phyloP scores from a whole-genome alignment of 2,329 filamentous ascomycete genomes.

The Cladosporium colombiae region DNA sequence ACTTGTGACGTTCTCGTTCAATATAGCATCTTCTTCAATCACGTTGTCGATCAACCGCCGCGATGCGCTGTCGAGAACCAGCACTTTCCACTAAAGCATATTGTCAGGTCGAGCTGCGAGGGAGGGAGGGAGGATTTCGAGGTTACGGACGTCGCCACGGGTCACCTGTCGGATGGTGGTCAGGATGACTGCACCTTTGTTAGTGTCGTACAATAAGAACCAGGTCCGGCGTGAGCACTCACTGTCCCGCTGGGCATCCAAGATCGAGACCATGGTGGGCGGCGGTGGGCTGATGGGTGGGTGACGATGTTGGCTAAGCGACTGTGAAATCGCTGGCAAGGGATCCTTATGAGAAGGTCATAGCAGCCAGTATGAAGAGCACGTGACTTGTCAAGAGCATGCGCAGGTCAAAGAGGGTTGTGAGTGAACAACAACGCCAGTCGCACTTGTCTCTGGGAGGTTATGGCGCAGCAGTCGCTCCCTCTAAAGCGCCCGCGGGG shows the following conservation, averaged over 20 bases:
- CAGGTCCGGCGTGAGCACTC: constrained; percentile 33
- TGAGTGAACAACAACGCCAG: not conserved
- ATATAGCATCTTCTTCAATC: constrained; percentile 91
- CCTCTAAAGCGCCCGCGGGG: not conserved
- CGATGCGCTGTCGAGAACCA: constrained; percentile 83
- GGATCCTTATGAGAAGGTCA: not conserved
- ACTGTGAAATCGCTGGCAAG: not conserved
- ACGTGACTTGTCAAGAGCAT: not conserved
- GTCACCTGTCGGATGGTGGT: constrained; percentile 75
- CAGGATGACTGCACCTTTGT: constrained; percentile 63
- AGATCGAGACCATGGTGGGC: constrained; percentile 74
- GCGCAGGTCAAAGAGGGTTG: not conserved
- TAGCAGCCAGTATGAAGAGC: constrained; percentile 1
- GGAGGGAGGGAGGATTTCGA: not conserved
- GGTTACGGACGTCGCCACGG: constrained; percentile 63
- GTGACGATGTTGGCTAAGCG: constrained; percentile 4
- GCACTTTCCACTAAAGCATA: constrained; percentile 81
- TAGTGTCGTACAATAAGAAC: not conserved
- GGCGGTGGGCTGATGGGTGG: not conserved
- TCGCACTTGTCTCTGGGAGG: not conserved
- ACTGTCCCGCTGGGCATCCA: constrained; percentile 81
- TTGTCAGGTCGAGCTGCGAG: constrained; percentile 24
- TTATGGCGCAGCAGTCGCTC: not conserved
- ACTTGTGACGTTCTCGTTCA: constrained; percentile 97
- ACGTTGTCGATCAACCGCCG: constrained; percentile 87